Evolutionary conservation across 495 filamentous ascomycete genomes (phyloP), one percentile per base, ranked within the genome.

Genomic region (Hyaloscypha bicolor): DNA sequence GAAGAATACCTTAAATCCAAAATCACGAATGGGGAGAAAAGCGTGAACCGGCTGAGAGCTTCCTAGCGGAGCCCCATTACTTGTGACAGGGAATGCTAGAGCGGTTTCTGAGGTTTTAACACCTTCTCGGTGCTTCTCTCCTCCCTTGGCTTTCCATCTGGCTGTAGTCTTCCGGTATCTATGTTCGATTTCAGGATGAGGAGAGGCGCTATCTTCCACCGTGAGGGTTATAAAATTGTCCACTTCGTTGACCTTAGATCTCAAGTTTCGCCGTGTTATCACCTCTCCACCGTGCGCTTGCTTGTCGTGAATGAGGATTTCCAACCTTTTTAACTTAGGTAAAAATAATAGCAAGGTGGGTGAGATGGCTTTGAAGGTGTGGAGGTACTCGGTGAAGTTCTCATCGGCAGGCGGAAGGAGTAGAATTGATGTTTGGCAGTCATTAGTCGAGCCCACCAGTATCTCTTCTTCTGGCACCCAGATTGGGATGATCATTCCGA

Each of bases 401-500:
- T 14, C 51, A 53, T 53, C 51, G 22, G 51, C 51, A 53, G 51
- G 51, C 51, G 51, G 51, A 53, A 53, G 51, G 22, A 32, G 55
- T 58, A 58, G 22, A 58, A 58, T 58, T 29, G 55, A 29, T 58
- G 55, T 58, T 22, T 58, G 55, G 30, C 22, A 58, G 30, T 9
- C 55, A 5, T 58, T 32, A 30, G 21, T 29, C 30, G 55, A 58
- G 6, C 8, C 55, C 30, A 32, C 30, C 55, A 58, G 8, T 58
- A 58, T 5, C 9, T 58, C 55, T 32, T 58, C 55, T 29, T 58
- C 21, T 30, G 42, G 22, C 6, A 55, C 32, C 31, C 55, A 45
- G 55, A 53, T 61, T 16, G 76, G 75, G 11, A 67, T 55, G 9
- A 76, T 65, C 67, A 76, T 75, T 48, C 76, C 75, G 30, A 77